These are phyloP conservation scores for Pichia scutulata DNA, from an alignment of 805 yeast species.

Conservation along the genomic window DNA sequence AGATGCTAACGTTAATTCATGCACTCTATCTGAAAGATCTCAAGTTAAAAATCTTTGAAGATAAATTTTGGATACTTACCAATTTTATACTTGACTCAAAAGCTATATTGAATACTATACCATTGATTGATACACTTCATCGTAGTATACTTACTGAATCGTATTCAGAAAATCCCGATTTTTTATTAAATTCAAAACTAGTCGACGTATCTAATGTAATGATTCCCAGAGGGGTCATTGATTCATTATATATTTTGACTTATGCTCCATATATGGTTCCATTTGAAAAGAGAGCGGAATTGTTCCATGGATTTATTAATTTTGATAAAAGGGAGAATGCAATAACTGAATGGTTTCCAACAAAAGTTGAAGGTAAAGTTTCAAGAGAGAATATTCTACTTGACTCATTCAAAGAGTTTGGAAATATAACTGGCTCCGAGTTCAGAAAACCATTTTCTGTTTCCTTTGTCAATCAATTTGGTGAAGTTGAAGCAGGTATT, in stretches of 20 bases:
- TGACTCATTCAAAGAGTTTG: constrained; percentile 63
- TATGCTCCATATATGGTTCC: constrained; percentile 75
- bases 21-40: constrained; percentile 62
- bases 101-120: constrained; percentile 17
- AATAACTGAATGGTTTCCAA: constrained; percentile 17
- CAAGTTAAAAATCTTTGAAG: constrained; percentile 45
- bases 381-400: constrained; percentile 64
- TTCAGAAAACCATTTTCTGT: constrained; percentile 59
- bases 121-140: constrained; percentile 13
- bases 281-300: constrained; percentile 63
- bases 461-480: constrained; percentile 62
- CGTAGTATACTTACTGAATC: constrained; percentile 7
- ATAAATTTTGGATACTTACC: constrained; percentile 46
- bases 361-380: constrained; percentile 41
- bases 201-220: constrained; percentile 8
- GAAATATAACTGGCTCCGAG: constrained; percentile 37
- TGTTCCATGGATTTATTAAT: constrained; percentile 58
- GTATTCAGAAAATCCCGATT: not conserved
- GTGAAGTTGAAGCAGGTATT: constrained; percentile 73
- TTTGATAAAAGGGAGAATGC: constrained; percentile 35
- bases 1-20: constrained; percentile 34
- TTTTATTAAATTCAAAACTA: constrained; percentile 2
- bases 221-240: constrained; percentile 14
- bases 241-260: constrained; percentile 46
- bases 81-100: constrained; percentile 12